Evolutionary conservation across 2,329 filamentous ascomycete genomes (phyloP), one percentile per base, ranked within the genome.

Genomic region (Diaporthe aspalathi): DNA sequence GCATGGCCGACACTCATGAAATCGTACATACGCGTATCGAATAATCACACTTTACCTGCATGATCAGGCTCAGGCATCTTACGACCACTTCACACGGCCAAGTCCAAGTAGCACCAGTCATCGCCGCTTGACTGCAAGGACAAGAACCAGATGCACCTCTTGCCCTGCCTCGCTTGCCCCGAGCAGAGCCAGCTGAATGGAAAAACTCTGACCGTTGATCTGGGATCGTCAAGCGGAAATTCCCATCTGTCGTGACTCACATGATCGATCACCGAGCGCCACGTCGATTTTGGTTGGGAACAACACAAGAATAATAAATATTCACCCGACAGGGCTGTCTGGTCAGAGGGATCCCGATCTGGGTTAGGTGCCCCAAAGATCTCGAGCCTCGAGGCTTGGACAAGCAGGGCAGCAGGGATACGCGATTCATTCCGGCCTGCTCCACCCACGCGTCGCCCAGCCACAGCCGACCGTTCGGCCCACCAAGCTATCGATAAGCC

Each of bases 361-460:
- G 45, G 60, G 29, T 29, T 50, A 65, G 45, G 6, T 27, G 60
- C 45, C 43, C 43, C 43, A 43, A 60, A 17, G 56, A 60, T 60
- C 56, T 60, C 60, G 29, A 63, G 60, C 49, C n/a, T 43, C 7
- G 22, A 45, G 54, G 40, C n/a, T 50, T 24, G 4, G n/a, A 65
- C 43, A 38, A 24, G 60, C 60, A 65, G 60, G 60, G 60, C 24
- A 24, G 60, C 60, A 65, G 60, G 60, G 60, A 38, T 65, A 49
- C 60, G 60, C 60, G 60, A 65, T 49, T 50, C 60, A 65, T 49
- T 65, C 29, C 29, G 43, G 43, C 45, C 60, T 12, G 20, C 45
- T 50, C 60, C 60, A 38, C 45, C 29, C n/a, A 35, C 60, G 60
- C 60, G 60, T 50, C 45, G 45, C 50, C 60, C 60, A 65, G 50